Percentiles rank a stretch among this genome's conserved stretches.
Evolutionary conservation across 2,329 filamentous ascomycete species (phyloP).

Genomic region (Xylaria multiplex): DNA sequence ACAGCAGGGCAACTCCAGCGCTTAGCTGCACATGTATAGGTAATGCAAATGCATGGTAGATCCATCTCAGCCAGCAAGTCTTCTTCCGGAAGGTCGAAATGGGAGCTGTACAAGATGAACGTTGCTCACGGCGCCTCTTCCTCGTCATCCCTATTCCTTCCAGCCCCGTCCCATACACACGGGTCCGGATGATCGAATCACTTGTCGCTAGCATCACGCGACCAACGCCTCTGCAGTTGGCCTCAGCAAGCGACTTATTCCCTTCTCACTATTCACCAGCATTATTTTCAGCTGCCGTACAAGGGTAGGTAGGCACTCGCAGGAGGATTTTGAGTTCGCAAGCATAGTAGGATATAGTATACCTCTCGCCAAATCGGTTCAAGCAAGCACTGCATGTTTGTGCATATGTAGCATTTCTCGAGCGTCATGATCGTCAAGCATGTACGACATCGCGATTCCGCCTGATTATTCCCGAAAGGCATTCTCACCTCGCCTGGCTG

Average conservation of each 20-base stretch:
- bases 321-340: background rate
- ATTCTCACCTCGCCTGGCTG: background rate
- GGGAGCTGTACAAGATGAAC: slow-evolving; percentile 22
- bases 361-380: background rate
- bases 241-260: slow-evolving; percentile 2
- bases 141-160: slow-evolving; percentile 14
- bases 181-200: slow-evolving; percentile 30
- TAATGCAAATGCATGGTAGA: slow-evolving; percentile 27
- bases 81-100: slow-evolving; percentile 25
- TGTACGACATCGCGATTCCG: background rate
- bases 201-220: slow-evolving; percentile 32
- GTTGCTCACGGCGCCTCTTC: slow-evolving; percentile 22
- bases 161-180: slow-evolving; percentile 32
- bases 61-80: slow-evolving; percentile 21
- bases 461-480: background rate
- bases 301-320: background rate
- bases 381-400: background rate
- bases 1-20: background rate
- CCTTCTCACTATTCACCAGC: background rate
- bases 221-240: slow-evolving; percentile 18
- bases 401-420: background rate
- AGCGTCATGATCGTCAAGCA: slow-evolving; percentile 1
- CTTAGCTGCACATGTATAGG: slow-evolving; percentile 13
- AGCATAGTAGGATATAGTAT: background rate
- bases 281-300: slow-evolving; percentile 20